phyloP scores from a whole-genome alignment of 78 protist species.

The Bigelowiella natans region DNA sequence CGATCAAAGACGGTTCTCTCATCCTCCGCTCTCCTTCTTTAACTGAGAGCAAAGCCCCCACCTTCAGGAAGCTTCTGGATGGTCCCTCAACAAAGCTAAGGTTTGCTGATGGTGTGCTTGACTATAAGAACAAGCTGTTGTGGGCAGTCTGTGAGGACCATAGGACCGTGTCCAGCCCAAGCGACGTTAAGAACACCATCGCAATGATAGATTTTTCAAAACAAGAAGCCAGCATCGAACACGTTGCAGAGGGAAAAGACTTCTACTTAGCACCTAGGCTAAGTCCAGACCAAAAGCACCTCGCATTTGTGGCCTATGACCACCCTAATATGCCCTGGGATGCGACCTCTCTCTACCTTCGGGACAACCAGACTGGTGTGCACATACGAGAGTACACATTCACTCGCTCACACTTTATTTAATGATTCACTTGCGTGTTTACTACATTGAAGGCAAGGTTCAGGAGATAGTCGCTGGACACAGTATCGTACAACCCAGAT shows the following conservation, averaged over 20 bases:
- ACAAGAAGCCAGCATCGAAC: not conserved
- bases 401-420: too few species aligned
- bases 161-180: not conserved
- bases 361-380: too few species aligned
- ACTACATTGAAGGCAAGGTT: too few species aligned
- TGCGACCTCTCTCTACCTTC: constrained; percentile 13
- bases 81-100: not conserved
- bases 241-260: constrained; percentile 14
- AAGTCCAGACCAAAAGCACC: not conserved
- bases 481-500: too few species aligned
- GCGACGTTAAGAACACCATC: constrained; percentile 16
- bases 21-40: not conserved
- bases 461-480: too few species aligned
- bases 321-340: constrained; percentile 40
- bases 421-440: too few species aligned
- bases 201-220: not conserved
- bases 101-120: not conserved
- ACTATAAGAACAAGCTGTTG: not conserved
- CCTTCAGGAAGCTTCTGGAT: not conserved
- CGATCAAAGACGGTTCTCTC: not conserved
- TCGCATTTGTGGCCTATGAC: constrained; percentile 3
- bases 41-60: not conserved
- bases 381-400: too few species aligned
- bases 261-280: constrained; percentile 24
- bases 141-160: constrained; percentile 7